Conservation (phyloP, 116 monocot species). For the Trichopus zeylanicus region DNA sequence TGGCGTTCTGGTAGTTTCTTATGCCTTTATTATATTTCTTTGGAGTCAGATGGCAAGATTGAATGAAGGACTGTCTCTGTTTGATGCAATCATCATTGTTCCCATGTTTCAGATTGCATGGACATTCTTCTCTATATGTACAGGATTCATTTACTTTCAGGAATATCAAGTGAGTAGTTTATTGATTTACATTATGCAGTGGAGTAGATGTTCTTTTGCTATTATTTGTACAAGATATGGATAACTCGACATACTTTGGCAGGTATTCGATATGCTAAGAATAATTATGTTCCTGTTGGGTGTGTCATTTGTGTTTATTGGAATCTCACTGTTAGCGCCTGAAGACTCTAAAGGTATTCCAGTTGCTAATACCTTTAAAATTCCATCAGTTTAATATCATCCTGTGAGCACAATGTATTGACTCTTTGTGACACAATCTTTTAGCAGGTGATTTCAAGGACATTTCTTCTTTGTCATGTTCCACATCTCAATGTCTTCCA, state of each 20-base stretch:
- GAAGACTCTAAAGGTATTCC: constrained; percentile 74
- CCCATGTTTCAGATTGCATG: constrained; percentile 99
- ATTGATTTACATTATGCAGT: background rate
- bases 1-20: background rate
- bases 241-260: constrained; percentile 12
- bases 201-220: background rate
- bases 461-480: constrained; percentile 27
- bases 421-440: constrained; percentile 12
- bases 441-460: constrained; percentile 43
- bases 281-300: constrained; percentile 83
- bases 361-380: background rate
- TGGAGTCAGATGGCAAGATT: constrained; percentile 83
- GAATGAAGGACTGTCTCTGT: constrained; percentile 92
- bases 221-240: constrained; percentile 1
- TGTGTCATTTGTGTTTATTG: constrained; percentile 80
- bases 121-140: constrained; percentile 98
- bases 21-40: background rate
- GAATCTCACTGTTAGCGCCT: constrained; percentile 89
- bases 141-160: constrained; percentile 96
- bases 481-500: constrained; percentile 29
- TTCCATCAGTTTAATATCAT: background rate
- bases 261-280: constrained; percentile 73
- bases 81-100: constrained; percentile 93
- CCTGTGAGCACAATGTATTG: background rate
- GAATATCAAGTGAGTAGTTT: constrained; percentile 74